Evolutionary conservation across 148 eudicot species (phyloP).

Genomic region (Spergularia marina): DNA sequence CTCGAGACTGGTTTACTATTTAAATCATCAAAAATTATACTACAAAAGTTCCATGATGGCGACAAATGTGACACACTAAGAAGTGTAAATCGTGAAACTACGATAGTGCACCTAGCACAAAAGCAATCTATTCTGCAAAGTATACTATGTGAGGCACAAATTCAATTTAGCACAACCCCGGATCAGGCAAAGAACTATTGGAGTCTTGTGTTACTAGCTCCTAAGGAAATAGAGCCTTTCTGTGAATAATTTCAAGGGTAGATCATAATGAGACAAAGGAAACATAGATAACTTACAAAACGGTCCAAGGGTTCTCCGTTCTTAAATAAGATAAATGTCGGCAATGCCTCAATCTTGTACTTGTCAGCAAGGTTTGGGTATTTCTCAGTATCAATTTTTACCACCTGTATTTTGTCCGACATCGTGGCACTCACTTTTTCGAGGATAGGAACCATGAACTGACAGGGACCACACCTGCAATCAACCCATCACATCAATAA

Average conservation of each 20-base stretch:
- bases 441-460: conserved; percentile 85
- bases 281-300: conserved; percentile 58
- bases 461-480: conserved; percentile 97
- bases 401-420: conserved; percentile 66
- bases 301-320: conserved; percentile 79
- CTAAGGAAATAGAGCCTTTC: background rate
- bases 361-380: conserved; percentile 65
- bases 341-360: conserved; percentile 76
- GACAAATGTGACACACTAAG: background rate
- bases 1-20: too few relatives aligned
- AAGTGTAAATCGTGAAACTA: background rate
- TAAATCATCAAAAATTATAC: too few relatives aligned
- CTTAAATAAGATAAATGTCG: conserved; percentile 84
- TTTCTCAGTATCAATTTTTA: conserved; percentile 90
- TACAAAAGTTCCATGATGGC: background rate
- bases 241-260: background rate
- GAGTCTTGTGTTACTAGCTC: background rate
- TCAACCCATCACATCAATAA: conserved; percentile 1
- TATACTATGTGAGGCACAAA: too few relatives aligned
- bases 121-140: background rate
- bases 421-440: conserved; percentile 58
- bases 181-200: background rate
- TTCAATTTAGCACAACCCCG: background rate
- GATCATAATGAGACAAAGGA: conserved; percentile 6
- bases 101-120: background rate